These are phyloP conservation scores for Boletus pseudopeckii DNA, from an alignment of 768 basidiomycete genomes.

Conservation along the genomic window DNA sequence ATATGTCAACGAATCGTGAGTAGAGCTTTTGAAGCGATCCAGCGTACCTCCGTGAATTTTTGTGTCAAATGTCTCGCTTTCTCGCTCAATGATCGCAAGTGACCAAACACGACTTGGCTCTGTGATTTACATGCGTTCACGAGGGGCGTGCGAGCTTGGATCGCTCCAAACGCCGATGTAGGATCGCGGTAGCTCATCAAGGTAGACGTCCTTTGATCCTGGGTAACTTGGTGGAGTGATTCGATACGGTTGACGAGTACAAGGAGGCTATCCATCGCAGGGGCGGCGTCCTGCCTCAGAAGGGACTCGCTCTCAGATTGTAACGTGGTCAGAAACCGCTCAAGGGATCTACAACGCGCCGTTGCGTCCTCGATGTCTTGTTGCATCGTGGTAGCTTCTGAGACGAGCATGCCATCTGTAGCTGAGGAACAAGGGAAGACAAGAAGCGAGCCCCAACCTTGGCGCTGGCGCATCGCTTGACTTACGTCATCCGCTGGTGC, in stretches of 20 bases:
- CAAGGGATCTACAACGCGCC: neutral
- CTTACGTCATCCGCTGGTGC: neutral
- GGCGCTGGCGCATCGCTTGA: neutral
- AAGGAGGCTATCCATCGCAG: constrained; percentile 8
- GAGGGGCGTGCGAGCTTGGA: neutral
- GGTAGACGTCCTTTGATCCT: neutral
- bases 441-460: neutral
- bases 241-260: constrained; percentile 4
- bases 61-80: constrained; percentile 10
- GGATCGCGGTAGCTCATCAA: neutral
- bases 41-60: constrained; percentile 4
- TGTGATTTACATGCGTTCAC: constrained; percentile 5
- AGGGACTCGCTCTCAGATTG: constrained; percentile 3
- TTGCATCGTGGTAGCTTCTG: constrained; percentile 1
- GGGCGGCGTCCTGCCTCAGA: neutral
- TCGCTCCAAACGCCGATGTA: no score
- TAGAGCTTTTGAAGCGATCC: neutral
- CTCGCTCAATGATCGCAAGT: constrained; percentile 4
- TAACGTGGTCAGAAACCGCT: neutral
- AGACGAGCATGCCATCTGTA: neutral
- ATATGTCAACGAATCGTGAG: neutral
- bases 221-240: constrained; percentile 1
- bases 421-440: neutral
- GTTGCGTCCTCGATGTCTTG: constrained; percentile 3
- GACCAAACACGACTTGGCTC: constrained; percentile 2